Evolutionary conservation across 2,329 filamentous ascomycete genomes (phyloP).

Genomic region (Trichoderma sp.): DNA sequence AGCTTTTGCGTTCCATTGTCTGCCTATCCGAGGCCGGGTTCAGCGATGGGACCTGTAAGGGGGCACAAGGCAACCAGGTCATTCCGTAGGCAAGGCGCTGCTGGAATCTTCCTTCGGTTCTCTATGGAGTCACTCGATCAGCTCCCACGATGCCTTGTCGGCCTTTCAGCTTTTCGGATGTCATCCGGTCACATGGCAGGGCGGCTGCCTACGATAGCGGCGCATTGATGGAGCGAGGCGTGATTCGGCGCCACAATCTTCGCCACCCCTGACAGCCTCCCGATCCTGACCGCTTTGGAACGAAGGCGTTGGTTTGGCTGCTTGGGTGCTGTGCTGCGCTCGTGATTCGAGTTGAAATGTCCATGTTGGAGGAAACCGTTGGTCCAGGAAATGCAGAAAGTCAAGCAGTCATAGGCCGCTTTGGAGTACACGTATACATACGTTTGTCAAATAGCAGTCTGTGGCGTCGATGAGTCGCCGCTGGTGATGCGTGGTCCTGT

Average conservation of each 20-base stretch:
- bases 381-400: too few species aligned
- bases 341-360: neutral
- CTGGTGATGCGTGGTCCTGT: too few species aligned
- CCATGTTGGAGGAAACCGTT: too few species aligned
- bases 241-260: constrained; percentile 15
- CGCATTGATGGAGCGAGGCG: neutral
- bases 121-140: constrained; percentile 16
- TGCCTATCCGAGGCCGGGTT: too few species aligned
- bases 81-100: neutral
- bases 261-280: constrained; percentile 6
- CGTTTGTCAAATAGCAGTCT: too few species aligned
- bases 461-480: too few species aligned
- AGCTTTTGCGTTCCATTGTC: neutral
- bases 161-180: neutral
- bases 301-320: neutral
- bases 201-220: constrained; percentile 20
- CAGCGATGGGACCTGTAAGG: neutral
- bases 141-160: constrained; percentile 13
- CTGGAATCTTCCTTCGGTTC: neutral
- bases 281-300: constrained; percentile 1
- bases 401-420: too few species aligned
- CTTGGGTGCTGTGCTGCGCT: neutral
- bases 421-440: too few species aligned
- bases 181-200: constrained; percentile 20
- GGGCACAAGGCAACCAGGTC: neutral